Base-by-base conservation (phyloP, 768 basidiomycete genomes). In the Rhodotorula babjevae region DNA sequence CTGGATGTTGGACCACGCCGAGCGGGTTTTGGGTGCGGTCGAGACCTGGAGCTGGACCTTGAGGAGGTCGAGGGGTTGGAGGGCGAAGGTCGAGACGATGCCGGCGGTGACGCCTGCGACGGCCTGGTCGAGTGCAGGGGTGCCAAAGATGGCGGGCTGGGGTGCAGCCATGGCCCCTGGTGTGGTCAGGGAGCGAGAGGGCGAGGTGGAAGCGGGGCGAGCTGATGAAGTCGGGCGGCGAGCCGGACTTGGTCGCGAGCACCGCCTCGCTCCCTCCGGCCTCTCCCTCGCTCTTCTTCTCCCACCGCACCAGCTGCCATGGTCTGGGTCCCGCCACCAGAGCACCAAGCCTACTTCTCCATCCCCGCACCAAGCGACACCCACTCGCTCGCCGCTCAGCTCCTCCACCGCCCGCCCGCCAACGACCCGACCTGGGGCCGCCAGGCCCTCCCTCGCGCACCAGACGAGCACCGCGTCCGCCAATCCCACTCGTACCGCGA, bases 31-130 rank as follows among this genome's bases (percentile, higher is more conserved):
- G 86, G 86, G 47, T 84, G 85, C 44, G 84, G 90, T 94, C 31
- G 89, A 87, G 12, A 96, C 91, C 82, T 98, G 96, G 64, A 93
- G 87, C 79, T 92, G 90, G 80, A 96, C 85, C 83, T 98, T 98
- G 81, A 99, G 85, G 19, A 98, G 86, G 82, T 99, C 96, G 47
- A 99, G 85, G 14, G 96, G 96, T 80, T 98, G 93, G 92, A 98
- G 94, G 82, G 91, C 91, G 44, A 97, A 84, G 61, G 93, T 93
- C 49, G 92, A 91, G 78, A 89, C 88, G 76, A 92, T 87, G 68
- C 96, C 96, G 52, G 96, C 94, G 63, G 91, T 89, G 63, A 98
- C 86, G 67, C 96, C 96, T 57, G 93, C 92, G 65, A 88, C 87
- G 46, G 95, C 93, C 88, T 97, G 93, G 82, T 98, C 96, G 92